Conservation (phyloP, 2,329 filamentous ascomycete species). For the Thelonectria discophora region DNA sequence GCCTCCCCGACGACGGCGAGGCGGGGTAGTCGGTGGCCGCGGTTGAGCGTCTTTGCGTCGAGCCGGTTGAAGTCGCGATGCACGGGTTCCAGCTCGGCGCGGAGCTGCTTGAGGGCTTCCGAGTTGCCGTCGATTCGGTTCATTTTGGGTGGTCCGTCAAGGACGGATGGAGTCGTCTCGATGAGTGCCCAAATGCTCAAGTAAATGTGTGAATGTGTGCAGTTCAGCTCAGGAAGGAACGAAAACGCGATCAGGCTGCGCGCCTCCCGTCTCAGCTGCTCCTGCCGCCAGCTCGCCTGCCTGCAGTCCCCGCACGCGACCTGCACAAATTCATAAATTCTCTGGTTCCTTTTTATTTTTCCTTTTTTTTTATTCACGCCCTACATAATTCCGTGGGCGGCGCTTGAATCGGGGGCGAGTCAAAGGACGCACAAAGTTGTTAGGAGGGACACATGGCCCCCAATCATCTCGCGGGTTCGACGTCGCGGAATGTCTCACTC, state of each 20-base stretch:
- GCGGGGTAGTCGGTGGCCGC: slow-evolving; percentile 7
- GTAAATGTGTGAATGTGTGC: too few relatives aligned
- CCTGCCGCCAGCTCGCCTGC: too few relatives aligned
- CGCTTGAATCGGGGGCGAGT: too few relatives aligned
- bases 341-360: not conserved
- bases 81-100: slow-evolving; percentile 11
- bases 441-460: not conserved
- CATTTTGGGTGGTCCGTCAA: not conserved
- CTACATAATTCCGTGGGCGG: not conserved
- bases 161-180: not conserved
- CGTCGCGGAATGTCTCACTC: too few relatives aligned
- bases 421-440: not conserved
- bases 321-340: too few relatives aligned
- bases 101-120: slow-evolving; percentile 10
- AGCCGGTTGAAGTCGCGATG: slow-evolving; percentile 16
- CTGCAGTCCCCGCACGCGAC: too few relatives aligned
- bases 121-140: slow-evolving; percentile 10
- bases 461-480: not conserved
- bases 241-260: too few relatives aligned
- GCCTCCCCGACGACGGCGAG: slow-evolving; percentile 10
- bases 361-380: not conserved
- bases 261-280: too few relatives aligned
- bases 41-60: slow-evolving; percentile 10
- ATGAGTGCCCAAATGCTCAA: too few relatives aligned
- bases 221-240: too few relatives aligned